Percentiles rank a stretch among this genome's conserved stretches.
These are phyloP conservation scores for Spergularia bocconei DNA, from an alignment of 148 eudicot genomes.

Conservation along the genomic window DNA sequence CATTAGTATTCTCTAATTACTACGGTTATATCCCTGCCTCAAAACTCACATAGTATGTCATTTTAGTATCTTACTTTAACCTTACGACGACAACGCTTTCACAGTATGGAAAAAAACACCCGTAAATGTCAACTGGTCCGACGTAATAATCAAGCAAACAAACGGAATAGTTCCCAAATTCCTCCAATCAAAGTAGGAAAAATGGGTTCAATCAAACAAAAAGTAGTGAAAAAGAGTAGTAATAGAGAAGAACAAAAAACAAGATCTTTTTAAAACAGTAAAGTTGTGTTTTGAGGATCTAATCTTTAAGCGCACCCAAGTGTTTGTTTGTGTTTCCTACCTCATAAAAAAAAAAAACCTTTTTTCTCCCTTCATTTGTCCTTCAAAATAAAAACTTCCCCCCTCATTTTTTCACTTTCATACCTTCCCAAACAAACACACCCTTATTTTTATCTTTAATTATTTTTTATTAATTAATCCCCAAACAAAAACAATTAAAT, in stretches of 20 bases:
- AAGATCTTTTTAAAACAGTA: background rate
- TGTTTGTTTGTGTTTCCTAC: background rate
- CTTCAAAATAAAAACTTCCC: background rate
- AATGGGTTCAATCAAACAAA: constrained; percentile 13
- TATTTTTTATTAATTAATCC: background rate
- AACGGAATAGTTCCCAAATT: background rate
- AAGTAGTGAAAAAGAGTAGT: background rate
- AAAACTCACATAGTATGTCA: no score
- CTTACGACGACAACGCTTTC: no score
- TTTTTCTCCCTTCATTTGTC: background rate
- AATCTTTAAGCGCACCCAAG: background rate
- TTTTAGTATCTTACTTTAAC: no score
- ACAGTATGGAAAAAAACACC: no score
- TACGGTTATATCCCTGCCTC: no score
- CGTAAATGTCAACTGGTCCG: no score
- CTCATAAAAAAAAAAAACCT: background rate
- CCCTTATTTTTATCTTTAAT: background rate
- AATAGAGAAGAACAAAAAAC: background rate
- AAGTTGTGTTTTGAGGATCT: background rate
- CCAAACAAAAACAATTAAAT: background rate
- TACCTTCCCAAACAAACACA: background rate
- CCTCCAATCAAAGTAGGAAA: background rate
- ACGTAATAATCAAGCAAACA: background rate
- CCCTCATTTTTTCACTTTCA: background rate
- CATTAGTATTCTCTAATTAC: no score